Conservation (phyloP, 2,329 filamentous ascomycete species). For the Malbranchea cinnamomea region DNA sequence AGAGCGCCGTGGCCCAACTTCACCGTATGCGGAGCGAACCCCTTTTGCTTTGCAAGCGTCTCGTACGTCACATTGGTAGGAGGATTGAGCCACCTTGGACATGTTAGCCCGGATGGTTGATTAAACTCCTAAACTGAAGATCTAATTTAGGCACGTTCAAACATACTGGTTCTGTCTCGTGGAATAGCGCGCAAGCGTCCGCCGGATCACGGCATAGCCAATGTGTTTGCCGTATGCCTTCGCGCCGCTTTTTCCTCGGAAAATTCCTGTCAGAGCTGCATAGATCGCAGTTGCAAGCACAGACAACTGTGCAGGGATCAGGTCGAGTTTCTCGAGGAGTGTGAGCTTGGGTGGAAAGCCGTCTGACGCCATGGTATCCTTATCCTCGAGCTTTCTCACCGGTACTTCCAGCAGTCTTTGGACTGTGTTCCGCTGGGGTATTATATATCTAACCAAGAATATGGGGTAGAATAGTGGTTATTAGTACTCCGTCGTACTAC, state of each 20-base stretch:
- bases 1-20: constrained; percentile 17
- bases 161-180: constrained; percentile 20
- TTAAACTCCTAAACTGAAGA: not conserved
- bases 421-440: too few species aligned
- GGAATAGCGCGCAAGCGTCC: constrained; percentile 12
- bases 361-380: constrained; percentile 5
- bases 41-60: constrained; percentile 13
- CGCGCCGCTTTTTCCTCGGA: constrained; percentile 24
- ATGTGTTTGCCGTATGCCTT: constrained; percentile 23
- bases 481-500: too few species aligned
- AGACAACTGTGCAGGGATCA: constrained; percentile 16
- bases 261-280: constrained; percentile 21
- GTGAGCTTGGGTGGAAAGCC: constrained; percentile 15
- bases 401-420: too few species aligned
- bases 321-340: constrained; percentile 21
- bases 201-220: constrained; percentile 17
- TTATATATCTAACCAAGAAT: too few species aligned
- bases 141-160: not conserved
- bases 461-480: too few species aligned
- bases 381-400: too few species aligned
- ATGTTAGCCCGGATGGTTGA: not conserved
- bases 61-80: constrained; percentile 17
- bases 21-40: constrained; percentile 17
- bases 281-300: constrained; percentile 16
- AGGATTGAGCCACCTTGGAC: constrained; percentile 13